Evolutionary conservation across 805 yeast genomes (phyloP), one percentile per base, ranked within the genome.

Genomic region (Spathaspora arborariae): DNA sequence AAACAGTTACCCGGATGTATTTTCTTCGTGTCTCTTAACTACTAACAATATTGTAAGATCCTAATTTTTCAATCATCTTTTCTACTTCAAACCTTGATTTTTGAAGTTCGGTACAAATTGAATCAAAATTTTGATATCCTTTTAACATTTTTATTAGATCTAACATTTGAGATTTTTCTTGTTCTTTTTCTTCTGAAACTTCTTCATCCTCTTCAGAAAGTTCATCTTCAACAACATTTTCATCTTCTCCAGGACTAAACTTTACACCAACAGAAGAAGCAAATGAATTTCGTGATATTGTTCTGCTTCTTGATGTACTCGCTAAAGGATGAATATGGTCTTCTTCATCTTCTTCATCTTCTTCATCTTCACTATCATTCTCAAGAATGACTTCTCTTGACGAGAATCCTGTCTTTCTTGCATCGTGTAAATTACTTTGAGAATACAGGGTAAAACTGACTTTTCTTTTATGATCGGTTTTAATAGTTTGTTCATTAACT

Each of bases 71-170:
- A 20, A 72, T 55, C 58, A 81, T 62, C 26, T 63, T 56, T 53
- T 82, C 85, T 1, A 85, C 78, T 22, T 82, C 84, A 18, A 59
- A 60, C 40, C 80, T 68, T 8, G 85, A 74, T 56, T 74, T 74
- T 41, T 75, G 78, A 55, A 88, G 66, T 48, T 81, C 85, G 0
- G 92, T 87, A 56, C 92, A 84, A 2, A 88, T 82, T 3, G 78
- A 70, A 56, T 85, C 92, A 52, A 82, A 71, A 51, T 75, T 77
- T 44, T 78, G 82, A 20, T 74, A 74, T 18, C 78, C 76, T 47
- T 74, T 73, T 22, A 84, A 53, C 11, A 79, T 63, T 49, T 72
- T 74, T 2, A 79, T 50, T 40, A 81, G 55, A 10, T 61, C 60
- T 4, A 60, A 48, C 46, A 72, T 62, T 33, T 72, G 72, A 41